Evolutionary conservation across 2,329 filamentous ascomycete species (phyloP), one percentile per base, ranked within the genome.

Genomic region (Aplosporella prunicola): DNA sequence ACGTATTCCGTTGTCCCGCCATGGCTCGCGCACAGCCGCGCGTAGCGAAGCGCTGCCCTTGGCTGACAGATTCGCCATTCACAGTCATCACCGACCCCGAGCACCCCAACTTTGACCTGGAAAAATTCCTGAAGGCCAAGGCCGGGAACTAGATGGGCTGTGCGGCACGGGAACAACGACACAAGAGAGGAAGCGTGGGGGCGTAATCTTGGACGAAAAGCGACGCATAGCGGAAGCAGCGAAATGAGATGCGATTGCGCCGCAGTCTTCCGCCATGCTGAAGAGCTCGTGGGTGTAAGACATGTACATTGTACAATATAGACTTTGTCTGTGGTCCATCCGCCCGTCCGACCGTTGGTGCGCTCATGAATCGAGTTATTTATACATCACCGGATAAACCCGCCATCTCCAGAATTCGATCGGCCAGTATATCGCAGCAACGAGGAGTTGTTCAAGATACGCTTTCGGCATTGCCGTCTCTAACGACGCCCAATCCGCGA

Each of bases 61-160:
- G 15, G 14, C 11, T 26, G 23, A 18, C 23, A 28, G 17, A 20
- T 20, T 9, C 11, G 6, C 13, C 13, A 14, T 10, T 24, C 17
- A 29, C 32, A 41, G 38, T 40, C 15, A 18, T 43, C 14, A 36
- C 76, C 58, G 80, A 96, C 66, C 81, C 81, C 43, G 76, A 80
- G 57, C 78, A 91, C 68, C 78, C 87, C 57, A 85, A 87, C 57
- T 96, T 96, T 68, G 88, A 98, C 61, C 72, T 96, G 51, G 89
- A 96, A 71, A 79, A 82, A 51, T 85, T 77, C 63, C 66, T 94
- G 62, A 74, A 76, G 55, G 71, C 75, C 52, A 66, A 86, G 51
- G 62, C 63, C 36, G 64, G 61, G 42, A 49, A 55, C 35, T 54
- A 50, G 35, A 16, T 25, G 31, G 30, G 8, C 5, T 17, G 24